These are phyloP conservation scores for Naganishia friedmannii DNA, from an alignment of 768 basidiomycete species.

Conservation along the genomic window DNA sequence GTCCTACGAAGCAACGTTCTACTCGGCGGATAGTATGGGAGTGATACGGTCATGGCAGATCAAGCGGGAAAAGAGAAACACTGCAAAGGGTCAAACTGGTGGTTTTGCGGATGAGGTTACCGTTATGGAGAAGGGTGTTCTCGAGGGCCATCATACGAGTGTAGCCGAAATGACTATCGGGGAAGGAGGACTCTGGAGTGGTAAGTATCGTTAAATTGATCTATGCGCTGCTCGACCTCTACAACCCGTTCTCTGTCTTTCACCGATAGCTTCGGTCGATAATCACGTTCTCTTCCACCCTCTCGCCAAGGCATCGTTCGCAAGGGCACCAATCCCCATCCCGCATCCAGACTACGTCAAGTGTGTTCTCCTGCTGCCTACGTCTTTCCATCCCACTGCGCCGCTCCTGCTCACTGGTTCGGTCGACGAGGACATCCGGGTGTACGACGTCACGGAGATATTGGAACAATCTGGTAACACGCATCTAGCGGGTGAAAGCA, in stretches of 20 bases:
- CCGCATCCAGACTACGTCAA: conserved; percentile 66
- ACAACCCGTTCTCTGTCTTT: background rate
- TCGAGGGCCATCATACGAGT: conserved; percentile 73
- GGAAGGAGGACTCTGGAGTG: conserved; percentile 81
- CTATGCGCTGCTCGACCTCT: background rate
- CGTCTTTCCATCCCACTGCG: conserved; percentile 57
- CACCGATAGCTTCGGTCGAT: conserved; percentile 73
- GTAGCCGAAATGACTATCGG: conserved; percentile 70
- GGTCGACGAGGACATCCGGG: conserved; percentile 71
- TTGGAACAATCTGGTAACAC: conserved; percentile 61
- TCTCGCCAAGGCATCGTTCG: conserved; percentile 33
- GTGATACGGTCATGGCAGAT: conserved; percentile 77
- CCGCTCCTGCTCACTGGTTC: conserved; percentile 76
- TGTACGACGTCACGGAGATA: conserved; percentile 71
- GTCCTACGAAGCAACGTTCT: conserved; percentile 55
- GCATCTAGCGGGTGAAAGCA: background rate
- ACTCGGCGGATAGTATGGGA: conserved; percentile 91
- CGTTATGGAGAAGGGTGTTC: conserved; percentile 46
- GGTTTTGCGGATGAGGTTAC: conserved; percentile 17
- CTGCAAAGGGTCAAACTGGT: conserved; percentile 55
- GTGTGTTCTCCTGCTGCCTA: conserved; percentile 62
- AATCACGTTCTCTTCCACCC: conserved; percentile 69
- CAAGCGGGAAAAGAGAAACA: conserved; percentile 59
- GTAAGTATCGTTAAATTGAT: conserved; percentile 54
- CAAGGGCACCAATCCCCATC: conserved; percentile 50